Base-by-base conservation (phyloP, 2,329 filamentous ascomycete species). In the Microcyclospora pomicola region DNA sequence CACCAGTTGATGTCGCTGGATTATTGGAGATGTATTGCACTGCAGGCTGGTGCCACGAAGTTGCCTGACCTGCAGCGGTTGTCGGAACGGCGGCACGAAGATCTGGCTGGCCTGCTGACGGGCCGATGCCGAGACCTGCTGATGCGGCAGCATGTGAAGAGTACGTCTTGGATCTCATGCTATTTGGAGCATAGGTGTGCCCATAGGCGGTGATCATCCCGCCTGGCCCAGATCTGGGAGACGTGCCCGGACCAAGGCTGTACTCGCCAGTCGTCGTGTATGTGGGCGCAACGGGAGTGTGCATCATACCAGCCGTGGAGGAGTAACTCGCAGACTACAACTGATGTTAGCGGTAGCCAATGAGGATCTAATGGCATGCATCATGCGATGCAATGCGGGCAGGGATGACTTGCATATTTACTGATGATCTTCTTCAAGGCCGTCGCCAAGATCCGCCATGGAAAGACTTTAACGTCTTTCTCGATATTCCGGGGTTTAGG, bases 381-480 rank as follows among this genome's bases (percentile, higher is more conserved):
- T 48, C 49, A 48, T 39, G 31, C 33, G 35, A 24, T 24, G 19
- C 24, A 34, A 38, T 39, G 40, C 32, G 40, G 36, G 49, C 42
- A 36, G 40, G 42, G 42, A 45, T 45, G 46, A 72, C 75, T 63
- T 65, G 77, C 75, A 61, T 96, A 98, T 80, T 98, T 98, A 53
- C 84, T 80, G 58, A 98, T 93, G 54, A 98, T 96, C 69, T 98
- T 98, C 72, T 92, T 93, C 48, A 98, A 71, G 0, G 91, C 88
- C 42, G 77, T 73, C 35, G 75, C 74, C 33, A 98, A 70, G 42
- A 91, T 84, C 61, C 86, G 91, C 91, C 91, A 98, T 4, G 86
- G 81, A 55, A 96, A 98, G 10, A 96, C 91, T 65, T 98, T 98
- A 56, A 98, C 87, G 54, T 96, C 88, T 66, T 98, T 98, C 67